Conservation (phyloP, 495 filamentous ascomycete genomes). For the Tuber microsphaerosporum region DNA sequence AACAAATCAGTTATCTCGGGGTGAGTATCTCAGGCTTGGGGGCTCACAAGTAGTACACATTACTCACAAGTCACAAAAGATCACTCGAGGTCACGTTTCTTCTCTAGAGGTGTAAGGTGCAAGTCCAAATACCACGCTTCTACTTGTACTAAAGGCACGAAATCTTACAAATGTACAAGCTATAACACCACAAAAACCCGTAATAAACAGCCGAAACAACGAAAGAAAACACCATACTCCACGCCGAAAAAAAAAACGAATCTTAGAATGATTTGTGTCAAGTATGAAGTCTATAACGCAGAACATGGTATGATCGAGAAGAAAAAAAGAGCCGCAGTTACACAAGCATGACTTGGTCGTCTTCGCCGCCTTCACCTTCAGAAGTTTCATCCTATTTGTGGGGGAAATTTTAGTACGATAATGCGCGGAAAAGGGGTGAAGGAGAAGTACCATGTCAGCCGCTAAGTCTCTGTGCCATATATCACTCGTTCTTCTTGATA, state of each 20-base stretch:
- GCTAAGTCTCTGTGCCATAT: constrained; percentile 33
- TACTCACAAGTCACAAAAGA: not conserved
- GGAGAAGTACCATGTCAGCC: constrained; percentile 29
- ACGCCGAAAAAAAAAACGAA: constrained; percentile 4
- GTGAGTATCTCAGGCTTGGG: not conserved
- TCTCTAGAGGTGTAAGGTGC: not conserved
- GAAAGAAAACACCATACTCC: constrained; percentile 16
- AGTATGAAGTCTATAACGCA: not conserved
- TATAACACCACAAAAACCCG: constrained; percentile 6
- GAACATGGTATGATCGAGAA: not conserved
- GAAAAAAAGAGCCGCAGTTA: not conserved
- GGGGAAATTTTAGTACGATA: constrained; percentile 7
- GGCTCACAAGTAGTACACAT: not conserved
- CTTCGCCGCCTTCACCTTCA: constrained; percentile 15
- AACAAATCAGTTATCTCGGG: not conserved
- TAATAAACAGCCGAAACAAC: constrained; percentile 10
- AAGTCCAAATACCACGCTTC: not conserved
- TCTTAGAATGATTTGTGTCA: not conserved
- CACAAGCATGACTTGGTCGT: constrained; percentile 32
- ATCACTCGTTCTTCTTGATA: constrained; percentile 19
- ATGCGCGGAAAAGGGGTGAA: not conserved
- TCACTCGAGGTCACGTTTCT: not conserved
- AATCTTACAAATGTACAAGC: not conserved
- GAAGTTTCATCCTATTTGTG: constrained; percentile 18
- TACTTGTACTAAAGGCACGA: not conserved